Conservation (phyloP, 768 basidiomycete genomes). For the Boletales sp. region DNA sequence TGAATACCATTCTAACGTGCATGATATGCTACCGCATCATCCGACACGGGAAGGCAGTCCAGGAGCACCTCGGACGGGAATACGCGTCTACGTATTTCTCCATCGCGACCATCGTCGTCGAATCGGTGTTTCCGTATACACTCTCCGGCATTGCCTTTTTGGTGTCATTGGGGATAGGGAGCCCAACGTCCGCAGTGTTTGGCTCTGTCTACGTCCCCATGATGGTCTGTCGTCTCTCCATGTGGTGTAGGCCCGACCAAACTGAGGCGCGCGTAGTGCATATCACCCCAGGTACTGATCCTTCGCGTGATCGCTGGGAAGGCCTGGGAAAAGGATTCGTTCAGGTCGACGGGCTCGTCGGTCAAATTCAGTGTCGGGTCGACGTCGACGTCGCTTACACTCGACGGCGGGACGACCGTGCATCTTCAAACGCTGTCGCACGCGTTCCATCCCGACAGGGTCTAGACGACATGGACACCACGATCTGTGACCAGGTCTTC, state of each 20-base stretch:
- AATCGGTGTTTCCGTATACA: constrained; percentile 15
- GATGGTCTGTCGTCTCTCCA: constrained; percentile 14
- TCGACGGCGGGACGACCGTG: not conserved
- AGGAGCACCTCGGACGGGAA: constrained; percentile 12
- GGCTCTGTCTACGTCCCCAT: constrained; percentile 10
- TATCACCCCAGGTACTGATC: constrained; percentile 27
- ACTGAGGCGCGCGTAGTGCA: constrained; percentile 11
- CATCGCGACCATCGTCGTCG: constrained; percentile 6
- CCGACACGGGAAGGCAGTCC: constrained; percentile 4
- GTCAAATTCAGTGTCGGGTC: constrained; percentile 5
- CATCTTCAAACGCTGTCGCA: constrained; percentile 1
- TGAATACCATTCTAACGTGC: constrained; percentile 17
- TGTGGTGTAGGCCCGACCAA: not conserved
- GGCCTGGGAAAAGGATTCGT: constrained; percentile 9
- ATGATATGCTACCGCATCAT: constrained; percentile 22
- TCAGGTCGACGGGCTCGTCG: not conserved
- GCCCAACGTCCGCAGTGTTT: constrained; percentile 12
- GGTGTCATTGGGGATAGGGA: constrained; percentile 14
- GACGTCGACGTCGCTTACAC: not conserved
- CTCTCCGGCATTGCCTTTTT: constrained; percentile 19
- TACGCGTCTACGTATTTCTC: constrained; percentile 11
- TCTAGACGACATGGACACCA: not conserved
- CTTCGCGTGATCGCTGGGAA: constrained; percentile 19
- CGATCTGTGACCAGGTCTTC: no score
- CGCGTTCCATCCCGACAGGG: not conserved